A percentile compares a stretch with the other conserved stretches of the same genome.
phyloP scores from a whole-genome alignment of 148 eudicot genomes.

The Rhododendron ferrugineum region DNA sequence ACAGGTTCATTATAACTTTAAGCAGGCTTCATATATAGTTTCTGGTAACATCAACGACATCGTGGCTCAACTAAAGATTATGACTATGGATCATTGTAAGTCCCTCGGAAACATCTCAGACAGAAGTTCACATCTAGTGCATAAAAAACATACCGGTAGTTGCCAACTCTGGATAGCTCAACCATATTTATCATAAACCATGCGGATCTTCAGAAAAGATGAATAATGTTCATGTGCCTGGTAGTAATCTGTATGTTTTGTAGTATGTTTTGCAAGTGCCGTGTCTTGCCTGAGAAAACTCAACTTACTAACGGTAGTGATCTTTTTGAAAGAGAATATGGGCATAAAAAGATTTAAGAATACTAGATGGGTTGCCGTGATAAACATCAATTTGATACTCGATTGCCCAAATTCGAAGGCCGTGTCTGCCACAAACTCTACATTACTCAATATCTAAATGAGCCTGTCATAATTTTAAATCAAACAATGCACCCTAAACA shows the following conservation, averaged over 20 bases:
- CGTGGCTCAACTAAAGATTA: background rate
- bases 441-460: background rate
- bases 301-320: background rate
- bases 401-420: background rate
- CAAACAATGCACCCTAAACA: background rate
- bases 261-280: background rate
- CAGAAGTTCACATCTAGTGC: background rate
- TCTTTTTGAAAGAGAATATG: background rate
- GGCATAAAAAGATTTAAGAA: background rate
- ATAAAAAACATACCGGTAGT: background rate
- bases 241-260: background rate
- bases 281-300: background rate
- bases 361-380: background rate
- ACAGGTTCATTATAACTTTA: background rate
- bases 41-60: background rate
- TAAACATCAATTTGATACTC: background rate
- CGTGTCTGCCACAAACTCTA: background rate
- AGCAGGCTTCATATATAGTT: background rate
- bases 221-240: background rate
- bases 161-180: background rate
- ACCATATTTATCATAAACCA: background rate
- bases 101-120: background rate
- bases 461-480: background rate
- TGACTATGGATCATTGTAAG: background rate
- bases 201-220: background rate